These are phyloP conservation scores for Phaeosphaeriaceae sp. DNA, from an alignment of 2,329 filamentous ascomycete species.

Conservation along the genomic window DNA sequence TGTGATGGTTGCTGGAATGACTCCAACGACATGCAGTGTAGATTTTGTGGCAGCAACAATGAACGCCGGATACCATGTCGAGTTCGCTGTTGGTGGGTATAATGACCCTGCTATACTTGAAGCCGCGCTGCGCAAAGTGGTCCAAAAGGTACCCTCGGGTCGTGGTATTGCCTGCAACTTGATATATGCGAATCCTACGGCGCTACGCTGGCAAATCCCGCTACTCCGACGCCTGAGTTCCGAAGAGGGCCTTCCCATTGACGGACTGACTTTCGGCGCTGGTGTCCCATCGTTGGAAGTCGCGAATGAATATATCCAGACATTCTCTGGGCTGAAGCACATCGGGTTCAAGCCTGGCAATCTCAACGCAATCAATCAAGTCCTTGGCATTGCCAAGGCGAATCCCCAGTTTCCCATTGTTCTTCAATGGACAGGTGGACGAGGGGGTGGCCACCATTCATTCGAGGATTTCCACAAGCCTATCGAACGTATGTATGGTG, in stretches of 20 bases:
- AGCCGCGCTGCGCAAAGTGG: constrained; percentile 81
- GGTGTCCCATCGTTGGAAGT: constrained; percentile 94
- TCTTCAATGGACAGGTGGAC: constrained; percentile 92
- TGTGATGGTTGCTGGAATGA: constrained; percentile 93
- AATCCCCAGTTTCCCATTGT: constrained; percentile 93
- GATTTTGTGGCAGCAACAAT: constrained; percentile 92
- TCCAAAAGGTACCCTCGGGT: constrained; percentile 80
- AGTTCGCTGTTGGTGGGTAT: constrained; percentile 88
- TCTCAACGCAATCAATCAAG: constrained; percentile 82
- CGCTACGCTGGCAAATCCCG: constrained; percentile 93
- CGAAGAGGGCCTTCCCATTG: constrained; percentile 81
- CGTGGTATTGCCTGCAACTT: constrained; percentile 89
- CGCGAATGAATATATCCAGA: constrained; percentile 83
- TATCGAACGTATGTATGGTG: constrained; percentile 87
- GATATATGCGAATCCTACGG: constrained; percentile 87
- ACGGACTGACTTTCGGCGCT: constrained; percentile 90
- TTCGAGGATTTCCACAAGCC: constrained; percentile 96
- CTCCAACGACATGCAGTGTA: constrained; percentile 85
- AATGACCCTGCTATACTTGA: constrained; percentile 85
- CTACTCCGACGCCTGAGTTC: constrained; percentile 78
- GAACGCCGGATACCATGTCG: constrained; percentile 94
- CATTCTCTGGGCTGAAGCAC: constrained; percentile 81
- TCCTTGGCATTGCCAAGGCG: constrained; percentile 93
- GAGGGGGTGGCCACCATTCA: constrained; percentile 92
- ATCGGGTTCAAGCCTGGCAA: constrained; percentile 95